Conservation (phyloP, 2,329 filamentous ascomycete genomes). For the Pseudogymnoascus destructans region DNA sequence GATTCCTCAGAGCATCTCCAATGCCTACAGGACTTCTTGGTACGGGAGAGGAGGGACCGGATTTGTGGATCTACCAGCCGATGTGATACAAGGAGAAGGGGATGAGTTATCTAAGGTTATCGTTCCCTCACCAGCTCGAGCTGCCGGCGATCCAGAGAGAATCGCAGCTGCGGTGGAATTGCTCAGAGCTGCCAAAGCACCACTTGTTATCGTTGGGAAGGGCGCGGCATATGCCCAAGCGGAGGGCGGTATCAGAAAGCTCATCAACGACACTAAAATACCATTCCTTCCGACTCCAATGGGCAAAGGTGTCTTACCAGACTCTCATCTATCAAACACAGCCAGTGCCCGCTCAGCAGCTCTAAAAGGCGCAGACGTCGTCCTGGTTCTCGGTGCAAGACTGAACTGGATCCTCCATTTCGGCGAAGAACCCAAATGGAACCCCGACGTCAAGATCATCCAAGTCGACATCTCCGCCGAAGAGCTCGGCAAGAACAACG, state of each 20-base stretch:
- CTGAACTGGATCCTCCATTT: constrained; percentile 48
- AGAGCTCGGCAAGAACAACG: constrained; percentile 39
- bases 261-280: constrained; percentile 36
- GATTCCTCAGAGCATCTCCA: constrained; percentile 34
- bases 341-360: constrained; percentile 41
- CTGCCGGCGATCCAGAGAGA: constrained; percentile 32
- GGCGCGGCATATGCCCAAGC: constrained; percentile 41
- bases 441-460: constrained; percentile 35
- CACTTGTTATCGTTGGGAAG: constrained; percentile 41
- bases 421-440: constrained; percentile 42
- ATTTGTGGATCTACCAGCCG: constrained; percentile 42
- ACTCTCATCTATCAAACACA: constrained; percentile 38
- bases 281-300: constrained; percentile 46
- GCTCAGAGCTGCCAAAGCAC: constrained; percentile 35
- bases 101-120: constrained; percentile 18
- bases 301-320: constrained; percentile 43
- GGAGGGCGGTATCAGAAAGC: constrained; percentile 31
- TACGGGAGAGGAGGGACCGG: constrained; percentile 40
- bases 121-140: constrained; percentile 30
- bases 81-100: constrained; percentile 36
- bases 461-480: constrained; percentile 42
- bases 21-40: constrained; percentile 39
- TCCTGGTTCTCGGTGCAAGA: constrained; percentile 40
- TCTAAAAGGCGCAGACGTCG: constrained; percentile 40
- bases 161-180: constrained; percentile 31